phyloP scores from a whole-genome alignment of 1,139 yeast species.

The Meyerozyma smithsonii region DNA sequence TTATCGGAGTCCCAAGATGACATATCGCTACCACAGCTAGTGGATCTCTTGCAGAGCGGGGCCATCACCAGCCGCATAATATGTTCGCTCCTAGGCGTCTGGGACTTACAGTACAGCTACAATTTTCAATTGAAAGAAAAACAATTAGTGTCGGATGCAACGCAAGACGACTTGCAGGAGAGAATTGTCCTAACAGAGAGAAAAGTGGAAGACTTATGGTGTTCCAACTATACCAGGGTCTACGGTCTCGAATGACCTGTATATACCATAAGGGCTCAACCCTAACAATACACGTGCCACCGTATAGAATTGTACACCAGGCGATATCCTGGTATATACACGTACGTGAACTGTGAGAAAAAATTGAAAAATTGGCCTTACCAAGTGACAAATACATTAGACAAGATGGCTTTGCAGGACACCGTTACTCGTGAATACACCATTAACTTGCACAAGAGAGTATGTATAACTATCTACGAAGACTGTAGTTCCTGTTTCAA shows the following conservation, averaged over 20 bases:
- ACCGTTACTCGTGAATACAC: conserved; percentile 99
- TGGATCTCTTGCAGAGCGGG: not conserved
- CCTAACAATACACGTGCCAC: not conserved
- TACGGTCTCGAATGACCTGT: conserved; percentile 10
- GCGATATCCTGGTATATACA: not conserved
- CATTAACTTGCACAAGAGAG: conserved; percentile 99
- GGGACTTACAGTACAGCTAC: conserved; percentile 2
- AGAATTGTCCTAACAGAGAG: not conserved
- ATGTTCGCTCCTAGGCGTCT: conserved; percentile 1
- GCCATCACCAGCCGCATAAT: not conserved
- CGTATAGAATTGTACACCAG: not conserved
- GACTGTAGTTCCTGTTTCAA: conserved; percentile 3
- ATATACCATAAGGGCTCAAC: not conserved
- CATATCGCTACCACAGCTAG: not conserved
- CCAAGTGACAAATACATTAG: conserved; percentile 14
- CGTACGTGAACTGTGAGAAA: conserved; percentile 4
- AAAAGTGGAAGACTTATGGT: not conserved
- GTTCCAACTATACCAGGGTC: conserved; percentile 8
- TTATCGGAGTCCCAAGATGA: not conserved
- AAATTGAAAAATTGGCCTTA: conserved; percentile 6
- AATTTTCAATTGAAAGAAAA: not conserved
- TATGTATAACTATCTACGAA: conserved; percentile 41
- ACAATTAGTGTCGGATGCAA: not conserved
- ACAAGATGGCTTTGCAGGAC: conserved; percentile 93
- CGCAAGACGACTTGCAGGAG: not conserved